A percentile compares a stretch with the other conserved stretches of the same genome.
phyloP scores from a whole-genome alignment of 176 grass and related monocot species.

The Alopecurus myosuroides region DNA sequence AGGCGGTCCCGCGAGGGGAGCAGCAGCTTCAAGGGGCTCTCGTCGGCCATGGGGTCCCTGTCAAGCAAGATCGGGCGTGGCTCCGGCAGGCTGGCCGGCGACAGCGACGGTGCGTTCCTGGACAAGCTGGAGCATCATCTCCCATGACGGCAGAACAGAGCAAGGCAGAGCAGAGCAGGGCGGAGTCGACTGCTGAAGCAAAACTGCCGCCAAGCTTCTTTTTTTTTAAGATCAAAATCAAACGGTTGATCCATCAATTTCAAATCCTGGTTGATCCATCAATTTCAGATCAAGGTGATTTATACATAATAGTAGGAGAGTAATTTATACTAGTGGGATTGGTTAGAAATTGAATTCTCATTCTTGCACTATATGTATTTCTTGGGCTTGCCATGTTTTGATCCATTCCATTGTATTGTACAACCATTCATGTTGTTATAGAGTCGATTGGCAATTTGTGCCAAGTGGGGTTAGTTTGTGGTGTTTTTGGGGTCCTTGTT shows the following conservation, averaged over 20 bases:
- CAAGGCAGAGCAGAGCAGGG: not conserved
- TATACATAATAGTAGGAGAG: not conserved
- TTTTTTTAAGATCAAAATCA: not conserved
- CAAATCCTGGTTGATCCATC: not conserved
- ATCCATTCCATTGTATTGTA: not conserved
- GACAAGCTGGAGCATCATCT: constrained; percentile 1
- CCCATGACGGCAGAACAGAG: not conserved
- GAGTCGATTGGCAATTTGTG: not conserved
- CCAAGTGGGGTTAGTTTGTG: not conserved
- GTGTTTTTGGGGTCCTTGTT: not conserved
- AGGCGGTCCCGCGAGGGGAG: constrained; percentile 53
- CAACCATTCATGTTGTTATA: not conserved
- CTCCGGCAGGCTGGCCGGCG: constrained; percentile 13
- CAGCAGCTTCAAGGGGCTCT: constrained; percentile 70
- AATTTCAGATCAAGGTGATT: not conserved
- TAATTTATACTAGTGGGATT: too few relatives aligned
- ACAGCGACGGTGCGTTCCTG: not conserved
- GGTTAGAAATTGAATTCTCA: not conserved
- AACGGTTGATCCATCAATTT: too few relatives aligned
- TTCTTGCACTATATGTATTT: not conserved
- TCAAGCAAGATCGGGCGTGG: constrained; percentile 39
- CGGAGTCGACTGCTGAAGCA: not conserved
- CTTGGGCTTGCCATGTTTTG: not conserved
- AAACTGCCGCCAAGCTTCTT: not conserved
- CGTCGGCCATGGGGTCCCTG: constrained; percentile 37